Percentiles rank a stretch among this genome's conserved stretches.
Evolutionary conservation across 306 rosid species (phyloP).

Genomic region (Sechiopsis laciniata): DNA sequence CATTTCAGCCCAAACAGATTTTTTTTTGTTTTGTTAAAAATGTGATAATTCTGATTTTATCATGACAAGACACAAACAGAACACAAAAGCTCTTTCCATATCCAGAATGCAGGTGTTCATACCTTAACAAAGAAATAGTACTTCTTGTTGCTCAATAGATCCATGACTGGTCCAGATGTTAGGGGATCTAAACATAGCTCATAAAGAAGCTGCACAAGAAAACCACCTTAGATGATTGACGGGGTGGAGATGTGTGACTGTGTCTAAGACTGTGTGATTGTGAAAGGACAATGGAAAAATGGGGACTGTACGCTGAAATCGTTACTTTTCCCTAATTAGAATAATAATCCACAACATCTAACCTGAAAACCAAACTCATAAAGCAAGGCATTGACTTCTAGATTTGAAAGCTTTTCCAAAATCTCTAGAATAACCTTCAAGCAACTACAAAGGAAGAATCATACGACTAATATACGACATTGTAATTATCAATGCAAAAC

Average conservation of each 20-base stretch:
- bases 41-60: neutral
- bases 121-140: constrained; percentile 85
- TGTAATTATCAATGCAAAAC: neutral
- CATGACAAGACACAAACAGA: neutral
- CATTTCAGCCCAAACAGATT: neutral
- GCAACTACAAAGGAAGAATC: constrained; percentile 57
- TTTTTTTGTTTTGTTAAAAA: neutral
- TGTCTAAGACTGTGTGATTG: neutral
- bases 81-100: constrained; percentile 2
- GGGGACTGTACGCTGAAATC: neutral
- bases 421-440: constrained; percentile 89
- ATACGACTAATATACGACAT: constrained; percentile 18
- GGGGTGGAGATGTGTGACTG: neutral
- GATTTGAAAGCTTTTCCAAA: constrained; percentile 77
- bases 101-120: constrained; percentile 15
- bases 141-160: constrained; percentile 71
- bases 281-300: neutral
- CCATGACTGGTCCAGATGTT: constrained; percentile 66
- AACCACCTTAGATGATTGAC: neutral
- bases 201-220: constrained; percentile 67
- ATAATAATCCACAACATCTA: constrained; percentile 29
- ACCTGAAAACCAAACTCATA: constrained; percentile 97
- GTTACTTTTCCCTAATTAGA: constrained; percentile 2
- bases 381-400: constrained; percentile 72
- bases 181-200: constrained; percentile 77